Evolutionary conservation across 2,329 filamentous ascomycete species (phyloP).

Genomic region (Talaromyces sp.): DNA sequence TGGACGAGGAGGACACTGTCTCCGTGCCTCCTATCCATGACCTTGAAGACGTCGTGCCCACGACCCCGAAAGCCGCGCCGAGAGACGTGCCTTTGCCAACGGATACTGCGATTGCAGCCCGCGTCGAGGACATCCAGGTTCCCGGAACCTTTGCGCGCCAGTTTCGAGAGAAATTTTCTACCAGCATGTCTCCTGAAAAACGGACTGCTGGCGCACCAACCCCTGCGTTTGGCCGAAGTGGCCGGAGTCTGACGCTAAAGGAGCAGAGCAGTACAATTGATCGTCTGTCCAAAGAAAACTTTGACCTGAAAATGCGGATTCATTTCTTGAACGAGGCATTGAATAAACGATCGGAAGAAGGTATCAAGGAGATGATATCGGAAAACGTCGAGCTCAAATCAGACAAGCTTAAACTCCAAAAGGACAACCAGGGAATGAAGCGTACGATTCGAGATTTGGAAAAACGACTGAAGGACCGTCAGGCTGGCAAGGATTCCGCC

Average conservation of each 20-base stretch:
- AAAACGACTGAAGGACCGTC: conserved; percentile 62
- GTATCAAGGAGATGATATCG: conserved; percentile 95
- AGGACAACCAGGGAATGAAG: conserved; percentile 81
- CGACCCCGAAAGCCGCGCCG: conserved; percentile 66
- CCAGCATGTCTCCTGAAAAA: conserved; percentile 58
- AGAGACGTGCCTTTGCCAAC: conserved; percentile 62
- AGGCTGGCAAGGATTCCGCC: conserved; percentile 40
- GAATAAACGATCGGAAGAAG: conserved; percentile 90
- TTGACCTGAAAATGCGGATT: conserved; percentile 93
- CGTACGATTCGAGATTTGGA: conserved; percentile 82
- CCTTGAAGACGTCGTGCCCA: conserved; percentile 48
- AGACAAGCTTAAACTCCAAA: conserved; percentile 78
- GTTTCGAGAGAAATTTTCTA: conserved; percentile 66
- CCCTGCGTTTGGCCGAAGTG: conserved; percentile 49
- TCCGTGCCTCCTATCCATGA: conserved; percentile 36
- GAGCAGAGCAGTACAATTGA: conserved; percentile 98
- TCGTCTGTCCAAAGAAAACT: conserved; percentile 94
- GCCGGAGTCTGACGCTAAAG: conserved; percentile 79
- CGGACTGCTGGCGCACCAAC: conserved; percentile 46
- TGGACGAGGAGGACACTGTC: conserved; percentile 56
- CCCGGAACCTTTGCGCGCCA: conserved; percentile 83
- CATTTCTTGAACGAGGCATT: conserved; percentile 94
- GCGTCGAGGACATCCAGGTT: conserved; percentile 84
- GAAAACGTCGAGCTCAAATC: conserved; percentile 96
- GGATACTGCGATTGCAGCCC: conserved; percentile 82